Evolutionary conservation across 2,329 filamentous ascomycete species (phyloP), one percentile per base, ranked within the genome.

Genomic region (Spiromastix sp.): DNA sequence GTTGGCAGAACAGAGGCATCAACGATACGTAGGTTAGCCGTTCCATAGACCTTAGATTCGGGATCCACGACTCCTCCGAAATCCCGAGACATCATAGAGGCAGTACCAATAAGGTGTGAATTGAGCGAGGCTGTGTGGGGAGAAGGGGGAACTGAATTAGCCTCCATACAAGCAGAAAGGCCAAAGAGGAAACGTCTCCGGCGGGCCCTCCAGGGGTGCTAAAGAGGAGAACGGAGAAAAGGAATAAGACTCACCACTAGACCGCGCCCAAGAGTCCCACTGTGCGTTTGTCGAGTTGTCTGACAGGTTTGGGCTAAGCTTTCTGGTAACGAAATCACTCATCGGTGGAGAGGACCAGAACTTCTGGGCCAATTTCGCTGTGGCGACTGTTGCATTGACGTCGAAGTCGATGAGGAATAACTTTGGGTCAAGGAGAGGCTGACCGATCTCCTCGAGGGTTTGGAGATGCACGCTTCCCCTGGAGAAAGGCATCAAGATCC

Each of bases 21-120:
- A 3, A 56, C 48, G 13, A 56, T 48, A 3, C 54, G 44, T 5
- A 56, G 37, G 36, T 56, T 57, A 0, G 37, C 39, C 2, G 54
- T 54, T 4, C 53, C 53, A 29, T 59, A 55, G 11, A 57, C 55
- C 32, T 42, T 52, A 28, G 56, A 25, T 5, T 42, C 44, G 3
- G 42, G 37, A 31, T 56, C 46, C 2, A 58, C 54, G 10, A 61
- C 58, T 7, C 57, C 53, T 13, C 53, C 55, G 11, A 48, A 28
- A 3, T 50, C 45, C 25, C 47, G 44, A 6, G 53, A 52, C 38
- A 56, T 37, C 52, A 58, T 58, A 3, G 52, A 46, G n/a, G 16
- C 1, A 13, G 32, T 34, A n/a, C 32, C 32, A 2, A 27, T 12
- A 9, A 24, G 13, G 32, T 34, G 32, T 5, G 10, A 5, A 17